phyloP scores from a whole-genome alignment of 2,329 filamentous ascomycete genomes.

The Venturia effusa region DNA sequence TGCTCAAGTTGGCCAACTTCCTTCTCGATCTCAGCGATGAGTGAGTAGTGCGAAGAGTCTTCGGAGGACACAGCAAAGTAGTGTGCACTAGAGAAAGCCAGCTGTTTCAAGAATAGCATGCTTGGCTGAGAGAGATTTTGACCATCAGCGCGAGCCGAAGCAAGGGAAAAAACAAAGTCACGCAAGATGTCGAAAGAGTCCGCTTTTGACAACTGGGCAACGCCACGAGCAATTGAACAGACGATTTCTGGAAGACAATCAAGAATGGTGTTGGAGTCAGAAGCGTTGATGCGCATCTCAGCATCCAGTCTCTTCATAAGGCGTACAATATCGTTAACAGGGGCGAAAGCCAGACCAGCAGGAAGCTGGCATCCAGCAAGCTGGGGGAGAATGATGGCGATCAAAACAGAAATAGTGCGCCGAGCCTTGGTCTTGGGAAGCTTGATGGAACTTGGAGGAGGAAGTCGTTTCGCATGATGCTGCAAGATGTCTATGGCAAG shows the following conservation, averaged over 20 bases:
- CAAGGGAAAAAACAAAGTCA: not conserved
- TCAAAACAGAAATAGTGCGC: not conserved
- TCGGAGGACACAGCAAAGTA: not conserved
- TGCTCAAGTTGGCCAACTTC: not conserved
- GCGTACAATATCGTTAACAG: conserved; percentile 4
- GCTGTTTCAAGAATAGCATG: conserved; percentile 1
- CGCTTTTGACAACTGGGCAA: not conserved
- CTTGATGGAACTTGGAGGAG: not conserved
- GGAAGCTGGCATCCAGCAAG: not conserved
- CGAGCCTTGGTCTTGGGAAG: not conserved
- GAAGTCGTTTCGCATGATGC: not conserved
- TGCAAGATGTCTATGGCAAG: conserved; percentile 4
- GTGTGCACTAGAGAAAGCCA: not conserved
- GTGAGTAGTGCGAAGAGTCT: not conserved
- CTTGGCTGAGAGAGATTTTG: not conserved
- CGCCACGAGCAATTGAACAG: not conserved
- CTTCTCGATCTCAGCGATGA: not conserved
- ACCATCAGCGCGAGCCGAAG: not conserved
- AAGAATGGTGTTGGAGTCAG: not conserved
- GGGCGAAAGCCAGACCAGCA: not conserved
- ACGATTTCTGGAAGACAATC: conserved; percentile 9
- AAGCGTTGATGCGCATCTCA: not conserved
- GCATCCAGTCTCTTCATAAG: not conserved
- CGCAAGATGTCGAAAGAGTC: not conserved
- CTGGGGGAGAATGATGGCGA: not conserved